Base-by-base conservation (phyloP, 78 protist species). In the Dictyostelium discoideum region DNA sequence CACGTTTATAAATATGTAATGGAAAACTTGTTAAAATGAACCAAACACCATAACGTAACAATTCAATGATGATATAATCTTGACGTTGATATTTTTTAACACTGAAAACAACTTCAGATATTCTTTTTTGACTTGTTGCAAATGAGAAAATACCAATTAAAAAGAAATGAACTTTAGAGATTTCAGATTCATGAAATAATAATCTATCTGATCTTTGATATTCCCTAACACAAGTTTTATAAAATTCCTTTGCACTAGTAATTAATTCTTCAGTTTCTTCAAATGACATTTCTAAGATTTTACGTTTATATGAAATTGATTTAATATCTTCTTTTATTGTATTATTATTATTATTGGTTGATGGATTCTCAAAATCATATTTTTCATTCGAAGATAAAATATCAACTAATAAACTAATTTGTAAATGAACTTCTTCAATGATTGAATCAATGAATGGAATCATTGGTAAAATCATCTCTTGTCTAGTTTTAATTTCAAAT, bases 211-310 rank as follows among this genome's bases (percentile, higher is more conserved):
- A 14, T 26, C 74, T 65, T 48, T 82, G 88, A 54, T 82, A 90
- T 6, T 90, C 95, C 11, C 20, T 42, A 3, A 80, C 95, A n/a
- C 84, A 32, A 46, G 29, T 4, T 37, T 82, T 82, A 48, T 82
- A 90, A 72, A 83, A 81, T 2, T 73, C 67, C 10, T 83, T 37
- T 48, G 57, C 20, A 4, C 85, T 85, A 11, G 13, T 26, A 20
- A 90, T 83, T n/a, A 90, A 37, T 50, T 85, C 95, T 10, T 90
- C 76, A 5, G 95, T 82, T 50, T 90, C 95, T 37, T 90, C 85
- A 13, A 90, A 82, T 29, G 95, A 90, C 57, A 46, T 44, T 14
- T 72, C 54, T 44, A 90, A 73, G 3, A 82, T 54, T 18, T 20
- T 26, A 44, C 67, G 73, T 72, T 69, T 42, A 69, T 63, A 32